Base-by-base conservation (phyloP, 345 rosid genomes). In the Dovyalis caffra region DNA sequence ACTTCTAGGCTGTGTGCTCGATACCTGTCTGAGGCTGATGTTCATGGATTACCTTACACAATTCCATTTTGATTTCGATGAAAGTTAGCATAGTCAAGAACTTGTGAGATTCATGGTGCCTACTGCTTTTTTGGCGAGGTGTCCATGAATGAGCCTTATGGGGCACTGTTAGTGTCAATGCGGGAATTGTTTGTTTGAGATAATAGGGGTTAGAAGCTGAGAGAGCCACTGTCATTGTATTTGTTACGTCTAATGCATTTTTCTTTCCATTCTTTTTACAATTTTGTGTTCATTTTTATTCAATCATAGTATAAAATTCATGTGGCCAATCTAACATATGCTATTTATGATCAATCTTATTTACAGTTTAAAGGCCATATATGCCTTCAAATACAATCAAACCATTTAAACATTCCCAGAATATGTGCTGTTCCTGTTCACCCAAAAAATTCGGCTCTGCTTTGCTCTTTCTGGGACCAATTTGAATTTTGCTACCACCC, bases 31-130 rank as follows among this genome's bases (percentile, higher is more conserved):
- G 82, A 77, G 29, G 94, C 77, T 0, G 92, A 83, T 67, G 61
- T 92, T 29, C 80, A 76, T 62, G 87, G 91, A 0, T 70, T 92
- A 71, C 97, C 99, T 0, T 92, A 79, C 23, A 72, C 97, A 6
- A 70, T 88, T 21, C 91, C 88, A 1, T 90, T 90, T 25, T 94
- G 58, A 75, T 49, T 40, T 40, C 12, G 5, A 45, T 37, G 7
- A 18, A 37, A 35, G 12, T 21, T 1, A 16, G 51, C 51, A 16
- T 45, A 15, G 51, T 4, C 21, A 16, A 45, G 51, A 15, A 45
- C 51, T 45, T 16, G 3, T 33, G 15, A 45, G 51, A 5, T 45
- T 45, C 51, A 5, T 16, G 51, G 21, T 16, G 51, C 21, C 21
- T 0, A 16, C 6, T 15, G 21, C 5, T 15, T 45, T 45, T 16